Percentiles rank a stretch among this genome's conserved stretches.
phyloP scores from a whole-genome alignment of 2,329 filamentous ascomycete species.

The Neocatenulostroma microsporum region DNA sequence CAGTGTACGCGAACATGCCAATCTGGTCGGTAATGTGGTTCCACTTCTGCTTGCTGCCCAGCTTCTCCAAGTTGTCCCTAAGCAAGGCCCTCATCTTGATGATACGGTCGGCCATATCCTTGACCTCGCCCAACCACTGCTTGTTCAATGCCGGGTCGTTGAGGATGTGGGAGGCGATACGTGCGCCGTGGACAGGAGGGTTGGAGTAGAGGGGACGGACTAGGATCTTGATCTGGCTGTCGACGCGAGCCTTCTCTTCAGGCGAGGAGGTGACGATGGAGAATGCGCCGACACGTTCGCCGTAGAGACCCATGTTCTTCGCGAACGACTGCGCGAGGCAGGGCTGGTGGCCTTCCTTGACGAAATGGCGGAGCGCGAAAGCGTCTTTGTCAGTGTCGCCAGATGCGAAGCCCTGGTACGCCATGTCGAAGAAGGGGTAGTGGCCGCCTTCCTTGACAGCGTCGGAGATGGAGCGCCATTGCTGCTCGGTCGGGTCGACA shows the following conservation, averaged over 20 bases:
- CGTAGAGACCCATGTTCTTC: conserved; percentile 99
- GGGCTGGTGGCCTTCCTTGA: conserved; percentile 83
- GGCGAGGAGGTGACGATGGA: conserved; percentile 76
- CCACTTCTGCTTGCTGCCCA: conserved; percentile 97
- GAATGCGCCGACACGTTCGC: conserved; percentile 96
- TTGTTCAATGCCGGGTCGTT: conserved; percentile 76
- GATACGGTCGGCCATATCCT: conserved; percentile 98
- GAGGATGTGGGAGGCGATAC: conserved; percentile 86
- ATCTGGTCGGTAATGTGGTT: conserved; percentile 97
- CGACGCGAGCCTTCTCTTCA: conserved; percentile 90
- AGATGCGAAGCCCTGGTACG: conserved; percentile 95
- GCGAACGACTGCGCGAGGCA: conserved; percentile 89
- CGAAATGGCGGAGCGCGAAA: conserved; percentile 87
- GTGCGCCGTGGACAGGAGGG: conserved; percentile 91
- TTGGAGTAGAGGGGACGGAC: conserved; percentile 97
- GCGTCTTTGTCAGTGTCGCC: conserved; percentile 89
- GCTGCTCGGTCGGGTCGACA: conserved; percentile 82
- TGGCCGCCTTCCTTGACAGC: conserved; percentile 80
- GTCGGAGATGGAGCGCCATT: conserved; percentile 86
- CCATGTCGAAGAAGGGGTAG: conserved; percentile 98
- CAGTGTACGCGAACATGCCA: conserved; percentile 99
- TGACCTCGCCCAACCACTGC: conserved; percentile 94
- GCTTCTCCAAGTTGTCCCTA: conserved; percentile 88
- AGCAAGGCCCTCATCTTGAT: conserved; percentile 95
- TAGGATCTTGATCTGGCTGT: conserved; percentile 97